Base-by-base conservation (phyloP, 176 grass and related monocot genomes). In the Tuctoria greenei region DNA sequence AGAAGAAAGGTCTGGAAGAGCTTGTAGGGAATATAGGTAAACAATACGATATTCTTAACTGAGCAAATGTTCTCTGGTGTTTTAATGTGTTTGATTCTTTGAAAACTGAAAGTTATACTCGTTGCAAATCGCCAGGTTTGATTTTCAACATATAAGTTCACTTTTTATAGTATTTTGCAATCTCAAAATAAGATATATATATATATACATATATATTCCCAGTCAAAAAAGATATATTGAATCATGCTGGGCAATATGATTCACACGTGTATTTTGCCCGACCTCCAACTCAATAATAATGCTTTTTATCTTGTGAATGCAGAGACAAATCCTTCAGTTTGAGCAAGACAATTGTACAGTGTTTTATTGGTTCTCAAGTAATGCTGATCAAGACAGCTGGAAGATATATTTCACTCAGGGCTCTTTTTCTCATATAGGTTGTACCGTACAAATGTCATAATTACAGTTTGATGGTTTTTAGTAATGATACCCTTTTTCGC, bases 311-410 rank as follows among this genome's bases (percentile, higher is more conserved):
- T 51, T 87, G 13, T 74, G 27, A 71, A 50, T 71, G 76, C 81
- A 80, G 81, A 69, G 83, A 43, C 45, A 74, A 78, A 80, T 46
- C 72, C 55, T 35, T 77, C 63, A 27, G 64, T 88, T 43, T 74
- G 82, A 61, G 80, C 72, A 43, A 81, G 54, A 54, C 46, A 95
- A 84, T 6, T 91, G 89, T 95, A 89, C 77, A 91, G 83, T 68
- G 16, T 76, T 76, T 76, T 24, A 67, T 82, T 46, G 42, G 46
- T 79, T 55, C 61, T 55, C 46, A 71, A 66, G 38, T 34, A 77
- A 78, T 67, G 50, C 74, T 81, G 62, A 79, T 59, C 59, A 44
- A 24, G 72, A 63, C 85, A 79, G 76, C 41, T 68, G 36, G 76
- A 79, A 55, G 54, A 50, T 74, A 41, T 34, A 61, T 81, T 82